These are phyloP conservation scores for Calonectria honghensis DNA, from an alignment of 2,329 filamentous ascomycete genomes.

Conservation along the genomic window DNA sequence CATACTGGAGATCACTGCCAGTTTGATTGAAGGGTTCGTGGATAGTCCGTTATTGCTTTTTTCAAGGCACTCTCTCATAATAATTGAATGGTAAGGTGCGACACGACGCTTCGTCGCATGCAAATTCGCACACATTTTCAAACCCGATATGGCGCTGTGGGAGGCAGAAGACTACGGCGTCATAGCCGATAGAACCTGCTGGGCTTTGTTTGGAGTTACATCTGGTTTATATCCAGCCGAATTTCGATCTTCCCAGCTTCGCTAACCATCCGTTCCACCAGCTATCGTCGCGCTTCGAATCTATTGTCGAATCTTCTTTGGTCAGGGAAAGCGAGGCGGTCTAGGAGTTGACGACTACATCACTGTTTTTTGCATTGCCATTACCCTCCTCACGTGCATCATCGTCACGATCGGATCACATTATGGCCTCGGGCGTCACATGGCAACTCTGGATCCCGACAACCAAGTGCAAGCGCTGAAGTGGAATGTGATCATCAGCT, in stretches of 20 bases:
- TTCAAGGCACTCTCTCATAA: not conserved
- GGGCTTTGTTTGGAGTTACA: constrained; percentile 53
- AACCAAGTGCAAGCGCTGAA: constrained; percentile 43
- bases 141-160: constrained; percentile 46
- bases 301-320: constrained; percentile 45
- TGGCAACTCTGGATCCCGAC: constrained; percentile 22
- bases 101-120: not conserved
- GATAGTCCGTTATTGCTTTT: not conserved
- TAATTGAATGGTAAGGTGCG: not conserved
- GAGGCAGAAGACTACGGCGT: constrained; percentile 47
- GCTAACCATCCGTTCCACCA: constrained; percentile 2
- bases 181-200: constrained; percentile 52
- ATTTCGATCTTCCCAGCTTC: no score
- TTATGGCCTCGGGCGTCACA: constrained; percentile 51
- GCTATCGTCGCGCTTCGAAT: constrained; percentile 51
- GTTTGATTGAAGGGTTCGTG: not conserved
- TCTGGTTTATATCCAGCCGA: constrained; percentile 39
- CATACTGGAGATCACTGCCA: not conserved
- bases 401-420: constrained; percentile 49
- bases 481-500: constrained; percentile 54
- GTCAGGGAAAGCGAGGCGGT: constrained; percentile 41
- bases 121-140: not conserved
- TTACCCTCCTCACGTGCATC: constrained; percentile 50
- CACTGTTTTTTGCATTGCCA: constrained; percentile 46
- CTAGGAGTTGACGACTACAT: constrained; percentile 53